Evolutionary conservation across 805 yeast genomes (phyloP), one percentile per base, ranked within the genome.

Genomic region (Yamadazyma philogaea): DNA sequence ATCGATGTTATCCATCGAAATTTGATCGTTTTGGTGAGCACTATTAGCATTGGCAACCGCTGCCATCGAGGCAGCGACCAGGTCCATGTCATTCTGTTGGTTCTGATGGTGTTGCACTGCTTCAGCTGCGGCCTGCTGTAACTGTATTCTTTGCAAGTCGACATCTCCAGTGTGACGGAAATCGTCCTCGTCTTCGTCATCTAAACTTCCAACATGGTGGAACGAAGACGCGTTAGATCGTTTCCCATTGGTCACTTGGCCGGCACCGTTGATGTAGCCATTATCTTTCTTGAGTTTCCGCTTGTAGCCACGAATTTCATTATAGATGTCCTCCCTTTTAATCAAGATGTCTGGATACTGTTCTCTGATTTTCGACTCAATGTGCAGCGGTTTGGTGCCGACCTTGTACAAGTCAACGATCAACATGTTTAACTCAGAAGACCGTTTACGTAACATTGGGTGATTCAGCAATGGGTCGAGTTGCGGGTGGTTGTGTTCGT

Each of bases 401-500:
- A 72, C 65, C 42, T 73, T 71, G 56, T 77, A 77, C 44, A 77
- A 60, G 48, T 75, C 79, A 50, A 74, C 64, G 44, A 77, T 77
- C 37, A 77, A 63, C 46, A 68, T 59, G 54, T 77, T 77, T 48
- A 77, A 71, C 55, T 75, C 77, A 48, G 71, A 75, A 6, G 76
- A 68, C 35, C 81, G 57, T 56, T 77, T 77, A 47, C 81, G 64
- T 46, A 77, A 63, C 79, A 77, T 75, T 14, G 82, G 82, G 55
- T 76, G 78, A 55, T 72, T 75, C 14, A 72, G 64, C 43, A 76
- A 62, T 6, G 82, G 81, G 50, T 75, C 79, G 47, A 77, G 64
- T 52, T 75, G 78, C 17, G 80, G 79, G 54, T 77, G 82, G 54
- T 77, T 77, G 58, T 77, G 82, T 52, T 75, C 78, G 56, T 75